phyloP scores from a whole-genome alignment of 2,329 filamentous ascomycete species.

The Westerdykella aurantiaca region DNA sequence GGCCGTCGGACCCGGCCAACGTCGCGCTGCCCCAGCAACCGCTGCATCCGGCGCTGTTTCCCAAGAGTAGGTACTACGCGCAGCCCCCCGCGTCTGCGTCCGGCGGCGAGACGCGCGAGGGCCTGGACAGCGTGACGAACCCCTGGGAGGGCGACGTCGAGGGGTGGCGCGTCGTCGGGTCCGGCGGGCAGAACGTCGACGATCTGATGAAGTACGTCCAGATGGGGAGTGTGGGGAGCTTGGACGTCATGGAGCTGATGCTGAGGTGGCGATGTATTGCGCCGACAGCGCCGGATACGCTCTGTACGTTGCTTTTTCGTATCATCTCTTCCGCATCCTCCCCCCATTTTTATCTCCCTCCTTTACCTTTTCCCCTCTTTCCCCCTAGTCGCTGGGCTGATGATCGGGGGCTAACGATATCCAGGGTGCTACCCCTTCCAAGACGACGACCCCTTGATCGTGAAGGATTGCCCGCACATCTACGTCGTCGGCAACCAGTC shows the following conservation, averaged over 20 bases:
- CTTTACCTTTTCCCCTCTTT: constrained; percentile 26
- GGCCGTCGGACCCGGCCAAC: constrained; percentile 79
- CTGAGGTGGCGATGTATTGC: constrained; percentile 86
- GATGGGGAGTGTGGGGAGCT: constrained; percentile 55
- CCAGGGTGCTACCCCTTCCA: constrained; percentile 94
- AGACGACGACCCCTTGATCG: constrained; percentile 83
- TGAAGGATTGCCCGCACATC: constrained; percentile 79
- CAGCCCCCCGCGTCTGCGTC: constrained; percentile 41
- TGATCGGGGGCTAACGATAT: constrained; percentile 1
- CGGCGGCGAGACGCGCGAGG: constrained; percentile 48
- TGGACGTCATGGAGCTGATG: constrained; percentile 92
- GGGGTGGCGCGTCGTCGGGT: constrained; percentile 81
- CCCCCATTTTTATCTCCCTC: constrained; percentile 16
- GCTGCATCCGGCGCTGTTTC: constrained; percentile 89
- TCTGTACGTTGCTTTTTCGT: constrained; percentile 55
- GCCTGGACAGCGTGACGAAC: constrained; percentile 87
- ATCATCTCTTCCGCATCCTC: background rate
- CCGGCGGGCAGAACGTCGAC: constrained; percentile 86
- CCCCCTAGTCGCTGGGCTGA: background rate
- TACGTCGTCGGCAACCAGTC: constrained; percentile 88
- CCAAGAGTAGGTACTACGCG: constrained; percentile 64
- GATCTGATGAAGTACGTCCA: constrained; percentile 90
- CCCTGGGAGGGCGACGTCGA: constrained; percentile 88
- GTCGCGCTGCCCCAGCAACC: constrained; percentile 86
- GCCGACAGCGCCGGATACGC: constrained; percentile 89